Conservation (phyloP, 257 asterid species). For the Cinchona pubescens region DNA sequence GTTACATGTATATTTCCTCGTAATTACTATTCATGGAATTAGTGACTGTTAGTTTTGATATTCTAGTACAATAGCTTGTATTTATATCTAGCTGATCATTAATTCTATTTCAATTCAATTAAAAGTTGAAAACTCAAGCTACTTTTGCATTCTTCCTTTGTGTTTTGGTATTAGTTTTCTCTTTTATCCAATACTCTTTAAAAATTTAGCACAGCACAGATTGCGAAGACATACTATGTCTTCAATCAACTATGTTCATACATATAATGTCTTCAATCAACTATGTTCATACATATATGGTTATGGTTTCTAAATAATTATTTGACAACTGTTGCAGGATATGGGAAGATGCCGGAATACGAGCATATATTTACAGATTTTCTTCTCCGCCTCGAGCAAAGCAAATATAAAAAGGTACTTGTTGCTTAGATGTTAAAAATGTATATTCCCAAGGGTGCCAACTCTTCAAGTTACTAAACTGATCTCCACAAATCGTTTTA, state of each 20-base stretch:
- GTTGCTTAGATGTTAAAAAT: conserved; percentile 2
- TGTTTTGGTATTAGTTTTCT: not conserved
- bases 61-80: not conserved
- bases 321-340: conserved; percentile 46
- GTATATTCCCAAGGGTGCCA: not conserved
- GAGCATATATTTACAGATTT: conserved; percentile 80
- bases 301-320: not conserved
- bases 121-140: not conserved
- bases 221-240: not conserved
- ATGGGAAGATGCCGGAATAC: conserved; percentile 79
- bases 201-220: not conserved
- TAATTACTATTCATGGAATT: not conserved
- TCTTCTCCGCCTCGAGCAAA: conserved; percentile 31
- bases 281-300: not conserved
- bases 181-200: not conserved
- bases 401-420: conserved; percentile 3
- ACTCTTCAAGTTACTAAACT: not conserved
- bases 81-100: too few species aligned
- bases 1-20: not conserved
- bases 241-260: not conserved
- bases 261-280: not conserved
- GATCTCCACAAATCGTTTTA: not conserved
- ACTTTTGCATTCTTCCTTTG: not conserved
- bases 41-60: not conserved
- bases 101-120: not conserved